Percentiles rank a stretch among this genome's conserved stretches.
phyloP scores from a whole-genome alignment of 192 early-diverging fungal species.

The Umbelopsis isabellina region DNA sequence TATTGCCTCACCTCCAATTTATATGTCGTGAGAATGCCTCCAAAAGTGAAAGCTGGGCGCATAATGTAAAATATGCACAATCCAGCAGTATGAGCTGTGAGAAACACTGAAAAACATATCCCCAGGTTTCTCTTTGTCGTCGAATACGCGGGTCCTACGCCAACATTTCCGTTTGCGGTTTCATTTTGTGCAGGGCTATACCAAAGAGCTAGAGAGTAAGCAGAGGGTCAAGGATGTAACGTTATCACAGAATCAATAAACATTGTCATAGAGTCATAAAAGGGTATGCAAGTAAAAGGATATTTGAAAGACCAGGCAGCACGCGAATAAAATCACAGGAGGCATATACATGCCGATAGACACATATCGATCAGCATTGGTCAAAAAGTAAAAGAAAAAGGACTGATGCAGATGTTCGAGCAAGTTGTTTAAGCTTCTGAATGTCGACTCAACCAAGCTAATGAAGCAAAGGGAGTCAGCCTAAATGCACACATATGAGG shows the following conservation, averaged over 20 bases:
- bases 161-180: conserved; percentile 25
- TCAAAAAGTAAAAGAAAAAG: conserved; percentile 96
- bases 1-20: conserved; percentile 5
- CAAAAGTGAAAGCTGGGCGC: conserved; percentile 23
- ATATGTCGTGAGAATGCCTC: background rate
- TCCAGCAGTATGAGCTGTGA: conserved; percentile 36
- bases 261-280: conserved; percentile 44
- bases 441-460: conserved; percentile 77
- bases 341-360: conserved; percentile 91
- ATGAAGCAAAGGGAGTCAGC: background rate
- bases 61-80: conserved; percentile 40
- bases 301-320: conserved; percentile 71
- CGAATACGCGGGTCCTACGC: conserved; percentile 33
- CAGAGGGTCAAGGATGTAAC: conserved; percentile 31
- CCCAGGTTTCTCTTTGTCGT: conserved; percentile 28
- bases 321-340: conserved; percentile 77
- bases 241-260: conserved; percentile 36
- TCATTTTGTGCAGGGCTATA: conserved; percentile 35
- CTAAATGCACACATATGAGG: background rate
- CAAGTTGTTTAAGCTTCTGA: conserved; percentile 88
- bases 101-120: conserved; percentile 35
- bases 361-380: conserved; percentile 74
- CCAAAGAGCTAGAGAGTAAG: conserved; percentile 52
- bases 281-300: conserved; percentile 43
- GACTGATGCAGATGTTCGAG: conserved; percentile 95